Conservation (phyloP, 202 grass and related monocot genomes). For the Setaria italica region DNA sequence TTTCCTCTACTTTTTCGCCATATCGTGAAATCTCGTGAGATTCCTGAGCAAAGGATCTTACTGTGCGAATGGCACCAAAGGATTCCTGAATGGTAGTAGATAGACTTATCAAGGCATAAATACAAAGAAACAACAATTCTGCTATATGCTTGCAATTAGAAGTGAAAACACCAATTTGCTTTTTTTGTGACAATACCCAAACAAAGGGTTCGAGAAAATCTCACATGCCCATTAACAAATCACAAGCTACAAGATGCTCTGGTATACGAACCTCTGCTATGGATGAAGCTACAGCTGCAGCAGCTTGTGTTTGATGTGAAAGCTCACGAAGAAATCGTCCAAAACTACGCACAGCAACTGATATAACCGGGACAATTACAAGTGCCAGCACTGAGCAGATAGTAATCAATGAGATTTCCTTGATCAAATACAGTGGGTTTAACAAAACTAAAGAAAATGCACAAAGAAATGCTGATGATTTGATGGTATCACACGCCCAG, state of each 20-base stretch:
- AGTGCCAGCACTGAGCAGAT: conserved; percentile 76
- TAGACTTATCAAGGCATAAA: conserved; percentile 53
- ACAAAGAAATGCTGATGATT: conserved; percentile 25
- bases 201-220: conserved; percentile 9
- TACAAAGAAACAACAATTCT: conserved; percentile 33
- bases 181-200: conserved; percentile 2
- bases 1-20: conserved; percentile 92
- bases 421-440: not conserved
- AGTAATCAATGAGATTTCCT: conserved; percentile 34
- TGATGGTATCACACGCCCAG: not conserved
- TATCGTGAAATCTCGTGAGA: conserved; percentile 80
- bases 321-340: conserved; percentile 96
- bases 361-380: conserved; percentile 83
- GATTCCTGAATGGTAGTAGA: conserved; percentile 77
- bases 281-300: conserved; percentile 87
- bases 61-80: conserved; percentile 96
- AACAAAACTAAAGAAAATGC: conserved; percentile 3
- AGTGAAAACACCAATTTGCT: not conserved
- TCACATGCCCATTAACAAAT: conserved; percentile 27
- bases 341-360: conserved; percentile 78
- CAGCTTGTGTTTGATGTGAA: conserved; percentile 95
- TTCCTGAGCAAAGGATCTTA: conserved; percentile 98
- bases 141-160: conserved; percentile 1
- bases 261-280: conserved; percentile 80
- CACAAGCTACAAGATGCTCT: conserved; percentile 6